A percentile compares a stretch with the other conserved stretches of the same genome.
Conservation (phyloP, 108 stramenopile genomes). For the Nannochloropsis granulata region DNA sequence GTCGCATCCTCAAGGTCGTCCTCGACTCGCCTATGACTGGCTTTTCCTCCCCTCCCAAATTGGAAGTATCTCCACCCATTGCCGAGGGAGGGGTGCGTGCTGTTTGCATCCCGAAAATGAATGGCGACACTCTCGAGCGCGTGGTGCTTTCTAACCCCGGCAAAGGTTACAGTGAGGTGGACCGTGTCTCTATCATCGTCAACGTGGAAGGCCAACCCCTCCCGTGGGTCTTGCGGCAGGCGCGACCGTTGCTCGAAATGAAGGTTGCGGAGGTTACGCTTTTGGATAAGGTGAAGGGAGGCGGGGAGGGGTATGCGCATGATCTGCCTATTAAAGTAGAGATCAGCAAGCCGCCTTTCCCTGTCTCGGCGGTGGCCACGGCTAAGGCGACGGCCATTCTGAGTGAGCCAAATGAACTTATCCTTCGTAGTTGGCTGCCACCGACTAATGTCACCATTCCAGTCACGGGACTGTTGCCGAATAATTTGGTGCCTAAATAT, state of each 20-base stretch:
- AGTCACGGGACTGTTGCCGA: slow-evolving; percentile 26
- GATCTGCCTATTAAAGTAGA: neutral
- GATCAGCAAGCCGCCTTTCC: neutral
- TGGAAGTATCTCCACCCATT: slow-evolving; percentile 12
- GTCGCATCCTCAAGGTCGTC: slow-evolving; percentile 17
- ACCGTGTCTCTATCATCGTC: neutral
- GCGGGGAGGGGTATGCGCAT: neutral
- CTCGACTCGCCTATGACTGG: slow-evolving; percentile 10
- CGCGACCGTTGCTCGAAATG: slow-evolving; percentile 15
- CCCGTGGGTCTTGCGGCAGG: neutral
- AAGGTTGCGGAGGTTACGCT: neutral
- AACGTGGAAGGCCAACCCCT: neutral
- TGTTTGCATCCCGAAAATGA: slow-evolving; percentile 6
- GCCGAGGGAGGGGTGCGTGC: neutral
- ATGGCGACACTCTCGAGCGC: slow-evolving; percentile 26
- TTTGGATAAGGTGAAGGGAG: neutral
- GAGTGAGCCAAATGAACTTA: slow-evolving; percentile 5
- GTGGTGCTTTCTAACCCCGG: slow-evolving; percentile 20
- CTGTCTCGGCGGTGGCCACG: neutral
- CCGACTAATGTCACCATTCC: neutral
- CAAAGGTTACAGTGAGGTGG: neutral
- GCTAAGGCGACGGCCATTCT: slow-evolving; percentile 10
- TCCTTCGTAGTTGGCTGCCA: slow-evolving; percentile 26
- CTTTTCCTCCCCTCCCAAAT: slow-evolving; percentile 5
- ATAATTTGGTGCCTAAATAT: slow-evolving; percentile 25